Evolutionary conservation across 2,329 filamentous ascomycete species (phyloP).

Genomic region (Exophiala alcalophila): DNA sequence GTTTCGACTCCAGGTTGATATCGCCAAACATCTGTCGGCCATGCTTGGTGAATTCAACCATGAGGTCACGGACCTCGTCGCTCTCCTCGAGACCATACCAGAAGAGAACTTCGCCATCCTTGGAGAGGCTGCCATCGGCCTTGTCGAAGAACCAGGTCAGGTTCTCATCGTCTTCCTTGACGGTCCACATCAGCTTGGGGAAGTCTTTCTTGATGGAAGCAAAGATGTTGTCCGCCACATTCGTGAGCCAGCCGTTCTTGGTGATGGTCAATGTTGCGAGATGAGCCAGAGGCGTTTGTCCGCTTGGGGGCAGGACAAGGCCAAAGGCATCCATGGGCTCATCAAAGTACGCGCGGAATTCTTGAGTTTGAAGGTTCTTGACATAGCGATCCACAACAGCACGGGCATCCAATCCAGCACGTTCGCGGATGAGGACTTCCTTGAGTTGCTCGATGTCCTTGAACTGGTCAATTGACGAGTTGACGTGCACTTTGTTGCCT

Average conservation of each 20-base stretch:
- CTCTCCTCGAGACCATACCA: constrained; percentile 87
- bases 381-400: constrained; percentile 85
- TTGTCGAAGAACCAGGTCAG: constrained; percentile 98
- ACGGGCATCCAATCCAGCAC: constrained; percentile 75
- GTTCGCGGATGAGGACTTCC: constrained; percentile 75
- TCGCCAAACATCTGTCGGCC: constrained; percentile 85
- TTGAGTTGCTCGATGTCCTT: constrained; percentile 74
- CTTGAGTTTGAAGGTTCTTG: constrained; percentile 68
- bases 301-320: constrained; percentile 71
- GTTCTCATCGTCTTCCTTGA: constrained; percentile 93
- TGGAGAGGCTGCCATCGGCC: constrained; percentile 84
- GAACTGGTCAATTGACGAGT: constrained; percentile 69
- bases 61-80: constrained; percentile 76
- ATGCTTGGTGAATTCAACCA: constrained; percentile 79
- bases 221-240: constrained; percentile 94
- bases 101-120: constrained; percentile 86
- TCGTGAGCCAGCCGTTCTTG: constrained; percentile 90
- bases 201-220: constrained; percentile 90
- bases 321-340: constrained; percentile 90
- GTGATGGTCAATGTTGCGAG: constrained; percentile 89
- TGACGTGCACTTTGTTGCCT: constrained; percentile 81
- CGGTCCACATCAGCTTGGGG: constrained; percentile 90
- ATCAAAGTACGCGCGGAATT: constrained; percentile 93
- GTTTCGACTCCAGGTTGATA: constrained; percentile 80
- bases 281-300: constrained; percentile 68